Base-by-base conservation (phyloP, 768 basidiomycete genomes). In the Pleurotus sapidus region DNA sequence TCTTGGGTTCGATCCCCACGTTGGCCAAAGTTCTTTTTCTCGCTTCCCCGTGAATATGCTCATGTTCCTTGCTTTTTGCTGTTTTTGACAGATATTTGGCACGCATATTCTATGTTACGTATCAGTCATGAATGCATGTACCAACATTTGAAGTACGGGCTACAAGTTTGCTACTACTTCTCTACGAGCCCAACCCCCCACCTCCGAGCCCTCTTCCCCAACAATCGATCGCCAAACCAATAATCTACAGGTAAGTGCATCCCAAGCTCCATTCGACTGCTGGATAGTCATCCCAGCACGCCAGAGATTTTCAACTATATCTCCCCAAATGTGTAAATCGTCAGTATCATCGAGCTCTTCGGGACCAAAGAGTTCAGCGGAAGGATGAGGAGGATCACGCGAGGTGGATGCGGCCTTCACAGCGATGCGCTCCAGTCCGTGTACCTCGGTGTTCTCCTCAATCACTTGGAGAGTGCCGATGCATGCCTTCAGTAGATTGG, bases 1-100 rank as follows among this genome's bases (percentile, higher is more conserved):
- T 85, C 85, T 82, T 86, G 84, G 84, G 84, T 86, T 86, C 84
- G 84, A 86, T 79, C 84, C 84, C 84, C 84, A 84, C 81, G 82
- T 84, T 84, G 84, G 84, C 84, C 84, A 86, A 9, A 48, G 46
- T 15, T 48, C 18, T 25, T 23, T 45, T 50, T 60, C 24, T 25
- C 8, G 14, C 15, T 20, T 20, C 20, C 20, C 20, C 20, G 3
- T 20, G 20, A 20, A 20, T 20, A 20, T 7, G 20, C 4, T 17
- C n/a, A 2, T 17, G 43, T 45, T 45, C 8, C 6, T n/a, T 45
- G n/a, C 14, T 23, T 3, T 17, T 45, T 1, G 43, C 15, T 11
- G 20, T 17, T 17, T 17, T n/a, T 14, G 9, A 7, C 43, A 45
- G 15, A 40, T 17, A 12, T 40, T 11, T 47, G 46, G 20, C 17